Evolutionary conservation across 2,329 filamentous ascomycete species (phyloP).

Genomic region (Bertia moriformis): DNA sequence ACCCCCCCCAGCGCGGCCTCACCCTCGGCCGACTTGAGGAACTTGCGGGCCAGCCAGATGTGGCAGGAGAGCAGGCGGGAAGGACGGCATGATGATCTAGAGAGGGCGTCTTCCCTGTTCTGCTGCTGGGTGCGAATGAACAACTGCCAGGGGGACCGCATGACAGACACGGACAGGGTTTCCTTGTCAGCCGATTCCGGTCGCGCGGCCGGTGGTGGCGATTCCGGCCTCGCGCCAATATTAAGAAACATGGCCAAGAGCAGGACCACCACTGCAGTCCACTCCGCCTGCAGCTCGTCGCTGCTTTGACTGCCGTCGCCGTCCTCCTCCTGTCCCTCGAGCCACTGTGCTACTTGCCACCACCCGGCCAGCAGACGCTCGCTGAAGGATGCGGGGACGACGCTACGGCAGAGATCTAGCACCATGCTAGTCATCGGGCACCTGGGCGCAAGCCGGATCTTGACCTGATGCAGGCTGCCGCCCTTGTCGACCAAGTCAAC

Average conservation of each 20-base stretch:
- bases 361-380: slow-evolving; percentile 54
- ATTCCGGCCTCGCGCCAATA: slow-evolving; percentile 26
- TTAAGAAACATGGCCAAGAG: slow-evolving; percentile 50
- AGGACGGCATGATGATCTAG: not conserved
- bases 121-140: too few species aligned
- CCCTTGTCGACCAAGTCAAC: slow-evolving; percentile 54
- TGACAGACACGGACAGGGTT: slow-evolving; percentile 28
- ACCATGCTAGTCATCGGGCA: slow-evolving; percentile 46
- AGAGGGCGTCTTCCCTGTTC: slow-evolving; percentile 31
- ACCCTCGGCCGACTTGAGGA: slow-evolving; percentile 44
- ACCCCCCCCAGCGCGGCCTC: slow-evolving; percentile 32
- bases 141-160: slow-evolving; percentile 46
- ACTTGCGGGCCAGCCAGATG: slow-evolving; percentile 48
- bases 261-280: slow-evolving; percentile 52
- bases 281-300: slow-evolving; percentile 30
- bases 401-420: slow-evolving; percentile 46
- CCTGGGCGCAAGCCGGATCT: slow-evolving; percentile 51
- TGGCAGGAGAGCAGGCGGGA: slow-evolving; percentile 24
- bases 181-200: slow-evolving; percentile 26
- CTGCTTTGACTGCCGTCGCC: slow-evolving; percentile 25
- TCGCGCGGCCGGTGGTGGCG: slow-evolving; percentile 14
- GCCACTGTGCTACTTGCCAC: slow-evolving; percentile 63
- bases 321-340: slow-evolving; percentile 33
- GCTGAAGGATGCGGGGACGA: slow-evolving; percentile 41
- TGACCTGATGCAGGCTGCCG: slow-evolving; percentile 48